A percentile compares a stretch with the other conserved stretches of the same genome.
phyloP scores from a whole-genome alignment of 202 grass and related monocot genomes.

The Schoenoplectus tabernaemontani region DNA sequence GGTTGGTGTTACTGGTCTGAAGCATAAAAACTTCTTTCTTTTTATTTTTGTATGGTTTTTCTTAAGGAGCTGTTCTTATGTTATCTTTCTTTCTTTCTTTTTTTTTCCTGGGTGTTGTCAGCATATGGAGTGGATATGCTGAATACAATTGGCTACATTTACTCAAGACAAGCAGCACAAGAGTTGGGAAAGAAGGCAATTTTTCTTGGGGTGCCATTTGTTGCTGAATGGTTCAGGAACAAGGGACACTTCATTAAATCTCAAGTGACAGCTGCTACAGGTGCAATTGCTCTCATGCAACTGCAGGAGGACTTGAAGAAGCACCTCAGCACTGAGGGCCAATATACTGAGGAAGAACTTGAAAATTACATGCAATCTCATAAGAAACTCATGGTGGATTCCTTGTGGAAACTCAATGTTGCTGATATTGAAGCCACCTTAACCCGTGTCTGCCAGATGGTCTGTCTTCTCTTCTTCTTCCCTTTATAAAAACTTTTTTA shows the following conservation, averaged over 20 bases:
- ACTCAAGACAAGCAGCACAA: constrained; percentile 96
- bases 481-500: constrained; percentile 39
- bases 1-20: neutral
- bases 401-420: constrained; percentile 99
- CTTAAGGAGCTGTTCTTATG: neutral
- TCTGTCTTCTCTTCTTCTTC: constrained; percentile 33
- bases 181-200: constrained; percentile 95
- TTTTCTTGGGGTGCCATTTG: constrained; percentile 90
- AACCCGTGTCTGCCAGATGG: constrained; percentile 93
- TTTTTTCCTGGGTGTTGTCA: constrained; percentile 33
- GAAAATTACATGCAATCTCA: constrained; percentile 79
- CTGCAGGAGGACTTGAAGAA: constrained; percentile 85
- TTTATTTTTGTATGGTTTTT: neutral
- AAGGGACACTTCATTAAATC: constrained; percentile 99
- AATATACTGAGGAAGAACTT: constrained; percentile 69
- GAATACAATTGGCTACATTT: constrained; percentile 96
- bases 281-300: constrained; percentile 96
- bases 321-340: constrained; percentile 61
- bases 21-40: neutral
- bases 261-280: constrained; percentile 93
- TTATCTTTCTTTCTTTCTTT: constrained; percentile 25
- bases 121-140: constrained; percentile 92
- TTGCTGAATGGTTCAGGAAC: constrained; percentile 99
- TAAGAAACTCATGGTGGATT: constrained; percentile 93
- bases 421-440: constrained; percentile 96